Base-by-base conservation (phyloP, 768 basidiomycete genomes). In the Trametes villosa region DNA sequence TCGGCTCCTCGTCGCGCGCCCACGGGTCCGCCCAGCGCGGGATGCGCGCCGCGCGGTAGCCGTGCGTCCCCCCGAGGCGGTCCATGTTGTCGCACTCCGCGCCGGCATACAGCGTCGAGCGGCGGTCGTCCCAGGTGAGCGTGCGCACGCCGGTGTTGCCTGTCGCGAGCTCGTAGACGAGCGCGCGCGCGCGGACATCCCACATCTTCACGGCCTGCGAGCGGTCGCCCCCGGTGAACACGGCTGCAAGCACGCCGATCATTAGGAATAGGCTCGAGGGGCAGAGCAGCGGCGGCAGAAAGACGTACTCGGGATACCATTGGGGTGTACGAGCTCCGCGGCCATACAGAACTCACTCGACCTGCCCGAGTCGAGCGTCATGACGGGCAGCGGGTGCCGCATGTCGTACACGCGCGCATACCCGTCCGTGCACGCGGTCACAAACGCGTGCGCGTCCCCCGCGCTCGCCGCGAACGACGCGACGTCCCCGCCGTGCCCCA, bases 81-180 rank as follows among this genome's bases (percentile, higher is more conserved):
- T 72, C 70, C 22, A 71, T 53, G 42, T 74, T 65, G 6, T 34
- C 30, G 63, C 74, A 76, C 36, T 63, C 64, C 2, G 79, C 78
- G 1, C 69, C 66, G 0, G 74, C 78, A 57, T 73, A 77, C 9
- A 79, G 67, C 6, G 70, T 59, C 26, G 69, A 69, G 24, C 42
- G 49, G n/a, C 12, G n/a, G n/a, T 45, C 20, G 40, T 53, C 75
- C 78, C 77, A 79, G 1, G 67, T 67, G 56, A 80, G 58, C 11
- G 61, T 55, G 1, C 34, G 42, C 1, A 81, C 78, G 3, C 45
- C 24, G 53, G 78, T 81, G 59, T 81, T 81, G 9, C 79, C 79
- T 1, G 78, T 79, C 1, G 75, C 68, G 12, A 81, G 69, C 48
- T 81, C 78, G 62, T 79, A 81, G 1, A 78, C 67, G 1, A 65